Base-by-base conservation (phyloP, 202 grass and related monocot genomes). In the Eragrostis tef region DNA sequence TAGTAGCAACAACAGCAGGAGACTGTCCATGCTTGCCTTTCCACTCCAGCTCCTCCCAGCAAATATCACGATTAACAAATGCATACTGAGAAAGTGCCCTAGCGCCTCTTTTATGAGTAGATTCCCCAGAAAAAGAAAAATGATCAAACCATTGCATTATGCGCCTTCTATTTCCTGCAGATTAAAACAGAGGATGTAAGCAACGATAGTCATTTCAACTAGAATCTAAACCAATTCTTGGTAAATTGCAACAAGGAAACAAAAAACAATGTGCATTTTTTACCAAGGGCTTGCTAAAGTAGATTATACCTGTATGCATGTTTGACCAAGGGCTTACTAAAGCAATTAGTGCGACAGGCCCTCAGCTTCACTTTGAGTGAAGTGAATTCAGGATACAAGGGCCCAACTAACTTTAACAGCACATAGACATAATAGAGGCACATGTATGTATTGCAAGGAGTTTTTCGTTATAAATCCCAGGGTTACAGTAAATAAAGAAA, bases 11-110 rank as follows among this genome's bases (percentile, higher is more conserved):
- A 80, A 97, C 81, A 68, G 92, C 92, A 59, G 94, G 94, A 78
- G 94, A 94, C 63, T 97, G 91, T 45, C 94, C 92, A 60, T 94
- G 94, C 52, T 90, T 92, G 31, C 92, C 94, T 64, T 90, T 94
- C 94, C 94, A 97, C 86, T 94, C 90, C 41, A 94, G 94, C 70
- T 97, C 94, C 70, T 97, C 94, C 94, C 94, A 97, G 78, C 66
- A 94, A 71, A 88, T 73, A 62, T 97, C 86, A 47, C 94, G 90
- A 64, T 97, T 94, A 29, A 90, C 67, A 86, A 98, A 98, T 63
- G 92, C 90, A 86, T 89, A 98, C 56, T 89, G 87, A 51, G 94
- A 86, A 82, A 94, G 73, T 65, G 92, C 91, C 81, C 90, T 88
- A 22, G 89, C 86, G 43, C 94, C 94, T 20, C 86, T 93, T 80